Base-by-base conservation (phyloP, 306 rosid species). In the Pyrus bretschneideri region DNA sequence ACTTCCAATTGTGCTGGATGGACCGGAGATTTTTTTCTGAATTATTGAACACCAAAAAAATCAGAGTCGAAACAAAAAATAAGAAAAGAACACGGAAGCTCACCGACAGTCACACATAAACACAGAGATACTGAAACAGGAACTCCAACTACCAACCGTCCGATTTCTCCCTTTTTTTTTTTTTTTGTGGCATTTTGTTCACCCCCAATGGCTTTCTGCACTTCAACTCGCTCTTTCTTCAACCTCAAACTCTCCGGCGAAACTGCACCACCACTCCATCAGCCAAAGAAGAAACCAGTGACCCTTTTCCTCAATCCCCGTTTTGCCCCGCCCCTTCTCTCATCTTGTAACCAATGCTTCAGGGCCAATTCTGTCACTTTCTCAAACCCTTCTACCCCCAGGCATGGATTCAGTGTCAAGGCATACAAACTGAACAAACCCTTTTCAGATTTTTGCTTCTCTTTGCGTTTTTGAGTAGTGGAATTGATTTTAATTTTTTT, bases 361-460 rank as follows among this genome's bases (percentile, higher is more conserved):
- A 7, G 57, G 31, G 68, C 83, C 79, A 76, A 72, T 38, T 52
- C 67, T 78, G 73, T 78, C 76, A 19, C 33, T 4, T 77, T 76
- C 75, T 82, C 79, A 11, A 77, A 73, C 62, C 81, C 81, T 61
- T 80, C 83, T 57, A 67, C 45, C 30, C 85, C 66, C 40, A 83
- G 86, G 19, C 87, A 67, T 72, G 74, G 78, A 86, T 84, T 88
- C 89, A 70, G 74, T 40, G 89, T 87, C 23, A 84, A 86, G 78
- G 87, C 71, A 74, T 57, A 27, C 19, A 74, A 75, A 14, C 78
- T 22, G 27, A 21, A 12, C 67, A 23, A 33, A 22, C 63, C 83
- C 83, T 44, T 81, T 31, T 77, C 45, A 61, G 55, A 70, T 76
- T 85, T 61, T 81, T 45, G 60, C 59, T 66, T 83, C 79, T 84